Evolutionary conservation across 176 grass and related monocot genomes (phyloP), one percentile per base, ranked within the genome.

Genomic region (Carex littledalei): DNA sequence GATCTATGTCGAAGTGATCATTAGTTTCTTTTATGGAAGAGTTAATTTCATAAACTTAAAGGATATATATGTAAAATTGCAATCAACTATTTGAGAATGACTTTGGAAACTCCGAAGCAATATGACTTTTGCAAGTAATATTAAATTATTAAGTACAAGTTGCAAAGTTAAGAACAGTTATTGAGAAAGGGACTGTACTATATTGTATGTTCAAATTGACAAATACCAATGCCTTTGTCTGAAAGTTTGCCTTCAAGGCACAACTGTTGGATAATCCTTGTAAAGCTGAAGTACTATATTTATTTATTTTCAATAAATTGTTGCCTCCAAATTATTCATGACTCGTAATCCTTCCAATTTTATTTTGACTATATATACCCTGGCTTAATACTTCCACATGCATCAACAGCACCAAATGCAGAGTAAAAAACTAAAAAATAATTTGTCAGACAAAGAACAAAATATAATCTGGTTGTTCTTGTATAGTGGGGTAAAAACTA

Each of bases 1-100:
- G 14, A 31, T 68, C 4, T 1, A 68, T 68, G 65, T 34, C 32
- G 7, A 5, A 68, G 12, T 24, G 24, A 68, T 18, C 81, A 67
- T 69, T 52, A 4, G 10, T 22, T 60, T 62, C 54, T 35, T 62
- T 63, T 17, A 65, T 65, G 17, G 53, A 67, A 43, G 20, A 63
- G n/a, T 83, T 20, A 67, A 17, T 83, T 67, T 83, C 80, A 21
- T 41, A n/a, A 84, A 73, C 21, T 66, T 34, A 53, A 47, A 55
- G 56, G 20, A 32, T 76, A 59, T 78, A 63, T 13, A 53, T 64
- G 72, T 45, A 66, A 79, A 86, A 24, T 10, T 9, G 0, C 50
- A 78, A 78, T 52, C 29, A 16, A 34, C 31, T 76, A 76, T 54
- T 54, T 54, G 43, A 60, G 16, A 52, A 76, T 53, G 21, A 53